These are phyloP conservation scores for Xylaria sp. DNA, from an alignment of 2,329 filamentous ascomycete species.

Conservation along the genomic window DNA sequence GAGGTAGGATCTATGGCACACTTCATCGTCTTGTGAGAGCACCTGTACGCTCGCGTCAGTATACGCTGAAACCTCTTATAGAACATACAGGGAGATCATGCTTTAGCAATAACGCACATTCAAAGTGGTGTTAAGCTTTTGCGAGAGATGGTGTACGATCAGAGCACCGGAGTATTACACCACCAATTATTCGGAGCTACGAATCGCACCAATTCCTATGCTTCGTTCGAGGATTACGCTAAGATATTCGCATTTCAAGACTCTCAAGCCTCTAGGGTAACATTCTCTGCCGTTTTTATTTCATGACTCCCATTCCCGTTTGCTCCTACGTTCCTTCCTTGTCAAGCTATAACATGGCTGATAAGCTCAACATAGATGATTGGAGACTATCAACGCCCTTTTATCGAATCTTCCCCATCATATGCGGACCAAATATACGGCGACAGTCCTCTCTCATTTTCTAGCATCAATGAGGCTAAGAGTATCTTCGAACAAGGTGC, in stretches of 20 bases:
- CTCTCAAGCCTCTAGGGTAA: slow-evolving; percentile 22
- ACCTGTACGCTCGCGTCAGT: background rate
- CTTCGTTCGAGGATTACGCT: slow-evolving; percentile 20
- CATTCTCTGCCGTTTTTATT: background rate
- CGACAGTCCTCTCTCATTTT: slow-evolving; percentile 17
- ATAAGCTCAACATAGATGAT: slow-evolving; percentile 14
- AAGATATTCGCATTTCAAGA: slow-evolving; percentile 25
- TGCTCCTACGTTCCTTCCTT: background rate
- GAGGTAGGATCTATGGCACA: slow-evolving; percentile 6
- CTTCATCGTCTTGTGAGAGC: background rate
- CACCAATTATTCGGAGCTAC: slow-evolving; percentile 8
- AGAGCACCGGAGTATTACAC: slow-evolving; percentile 6
- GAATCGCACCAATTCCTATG: slow-evolving; percentile 21
- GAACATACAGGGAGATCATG: slow-evolving; percentile 28
- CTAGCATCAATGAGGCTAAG: slow-evolving; percentile 25
- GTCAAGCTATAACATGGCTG: background rate
- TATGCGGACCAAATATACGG: slow-evolving; percentile 16
- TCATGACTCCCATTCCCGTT: too few species aligned
- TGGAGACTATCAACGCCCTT: slow-evolving; percentile 20
- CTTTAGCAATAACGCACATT: slow-evolving; percentile 24
- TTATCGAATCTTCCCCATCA: slow-evolving; percentile 1
- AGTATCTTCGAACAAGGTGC: slow-evolving; percentile 23
- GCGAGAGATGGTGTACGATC: slow-evolving; percentile 21
- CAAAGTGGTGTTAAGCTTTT: slow-evolving; percentile 29
- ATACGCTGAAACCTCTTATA: background rate